Conservation (phyloP, 192 early-diverging fungal genomes). For the Gryganskiella cystojenkinii region DNA sequence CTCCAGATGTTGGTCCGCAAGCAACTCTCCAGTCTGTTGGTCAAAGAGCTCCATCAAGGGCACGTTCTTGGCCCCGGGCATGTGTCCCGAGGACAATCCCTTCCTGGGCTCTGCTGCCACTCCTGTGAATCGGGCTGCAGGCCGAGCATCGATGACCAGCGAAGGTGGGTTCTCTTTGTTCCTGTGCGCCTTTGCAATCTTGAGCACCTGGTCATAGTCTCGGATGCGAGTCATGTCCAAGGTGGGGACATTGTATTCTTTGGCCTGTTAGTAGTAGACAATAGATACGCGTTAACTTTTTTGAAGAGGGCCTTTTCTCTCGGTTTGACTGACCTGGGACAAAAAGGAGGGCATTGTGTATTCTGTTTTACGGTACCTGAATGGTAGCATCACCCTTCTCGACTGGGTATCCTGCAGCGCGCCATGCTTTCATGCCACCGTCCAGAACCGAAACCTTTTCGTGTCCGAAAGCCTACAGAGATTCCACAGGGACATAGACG, state of each 20-base stretch:
- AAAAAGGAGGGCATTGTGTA: background rate
- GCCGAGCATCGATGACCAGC: conserved; percentile 78
- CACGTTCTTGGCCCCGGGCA: conserved; percentile 83
- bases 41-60: conserved; percentile 71
- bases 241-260: conserved; percentile 46
- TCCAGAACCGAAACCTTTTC: conserved; percentile 87
- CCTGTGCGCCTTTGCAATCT: conserved; percentile 60
- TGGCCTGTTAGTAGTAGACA: conserved; percentile 24
- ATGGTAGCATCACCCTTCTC: conserved; percentile 53
- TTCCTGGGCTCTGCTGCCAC: conserved; percentile 81
- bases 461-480: conserved; percentile 89
- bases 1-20: conserved; percentile 61
- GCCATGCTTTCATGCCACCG: conserved; percentile 91
- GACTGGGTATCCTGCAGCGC: conserved; percentile 59
- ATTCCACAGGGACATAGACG: too few relatives aligned
- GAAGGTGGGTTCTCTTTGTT: conserved; percentile 26
- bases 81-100: conserved; percentile 83
- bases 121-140: conserved; percentile 73
- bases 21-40: conserved; percentile 62
- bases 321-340: too few relatives aligned
- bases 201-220: conserved; percentile 58
- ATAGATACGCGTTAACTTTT: too few relatives aligned
- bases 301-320: too few relatives aligned
- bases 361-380: conserved; percentile 49
- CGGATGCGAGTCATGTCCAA: conserved; percentile 58